These are phyloP conservation scores for Ophiosphaerella herpotricha DNA, from an alignment of 2,329 filamentous ascomycete genomes.

Conservation along the genomic window DNA sequence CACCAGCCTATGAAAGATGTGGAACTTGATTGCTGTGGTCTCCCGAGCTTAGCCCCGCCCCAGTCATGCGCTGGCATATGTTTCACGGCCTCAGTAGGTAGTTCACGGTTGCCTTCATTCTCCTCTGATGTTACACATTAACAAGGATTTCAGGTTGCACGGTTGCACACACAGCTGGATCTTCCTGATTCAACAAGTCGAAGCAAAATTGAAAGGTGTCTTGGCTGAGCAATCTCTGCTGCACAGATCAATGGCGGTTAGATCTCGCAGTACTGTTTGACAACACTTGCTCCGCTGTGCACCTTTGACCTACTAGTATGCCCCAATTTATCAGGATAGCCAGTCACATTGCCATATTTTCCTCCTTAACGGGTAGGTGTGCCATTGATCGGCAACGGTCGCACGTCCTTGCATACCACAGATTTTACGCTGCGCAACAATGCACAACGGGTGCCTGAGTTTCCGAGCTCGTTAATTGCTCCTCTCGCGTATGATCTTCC, in stretches of 20 bases:
- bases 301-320: constrained; percentile 2
- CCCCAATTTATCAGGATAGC: not conserved
- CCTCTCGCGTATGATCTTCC: constrained; percentile 15
- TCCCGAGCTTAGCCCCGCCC: not conserved
- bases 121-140: constrained; percentile 20
- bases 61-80: constrained; percentile 26
- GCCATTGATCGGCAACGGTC: constrained; percentile 15
- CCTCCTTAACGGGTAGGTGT: constrained; percentile 9
- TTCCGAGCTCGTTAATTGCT: constrained; percentile 15
- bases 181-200: no score
- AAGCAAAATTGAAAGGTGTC: no score
- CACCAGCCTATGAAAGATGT: constrained; percentile 11
- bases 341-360: constrained; percentile 11
- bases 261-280: not conserved
- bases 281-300: not conserved
- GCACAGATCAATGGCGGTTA: constrained; percentile 2
- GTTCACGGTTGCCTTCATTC: constrained; percentile 16
- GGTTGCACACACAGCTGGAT: constrained; percentile 5
- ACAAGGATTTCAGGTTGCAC: constrained; percentile 16
- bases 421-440: constrained; percentile 19
- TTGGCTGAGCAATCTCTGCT: not conserved
- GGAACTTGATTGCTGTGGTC: constrained; percentile 5
- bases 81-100: constrained; percentile 21
- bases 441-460: constrained; percentile 17
- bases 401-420: constrained; percentile 21